Percentiles rank a stretch among this genome's conserved stretches.
These are phyloP conservation scores for Coemansia sp. DNA, from an alignment of 192 early-diverging fungal species.

Conservation along the genomic window DNA sequence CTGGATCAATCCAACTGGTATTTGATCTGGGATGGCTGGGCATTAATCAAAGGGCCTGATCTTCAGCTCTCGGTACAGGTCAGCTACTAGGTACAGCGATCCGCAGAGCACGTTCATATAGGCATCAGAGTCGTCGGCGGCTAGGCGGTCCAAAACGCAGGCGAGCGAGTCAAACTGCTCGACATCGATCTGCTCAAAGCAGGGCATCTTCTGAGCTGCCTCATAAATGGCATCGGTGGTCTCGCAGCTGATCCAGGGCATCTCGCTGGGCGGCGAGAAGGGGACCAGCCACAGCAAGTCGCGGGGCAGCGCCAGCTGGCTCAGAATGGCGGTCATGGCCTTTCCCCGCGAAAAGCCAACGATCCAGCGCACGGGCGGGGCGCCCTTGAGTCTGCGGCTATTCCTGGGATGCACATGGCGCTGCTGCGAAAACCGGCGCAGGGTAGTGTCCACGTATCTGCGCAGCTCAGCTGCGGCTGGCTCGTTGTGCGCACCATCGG, in stretches of 20 bases:
- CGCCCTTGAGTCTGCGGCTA: constrained; percentile 1
- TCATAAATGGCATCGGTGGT: constrained; percentile 51
- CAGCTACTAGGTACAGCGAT: constrained; percentile 83
- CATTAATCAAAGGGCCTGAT: constrained; percentile 33
- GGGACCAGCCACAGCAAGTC: constrained; percentile 68
- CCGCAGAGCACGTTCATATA: constrained; percentile 75
- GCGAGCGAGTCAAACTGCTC: constrained; percentile 34
- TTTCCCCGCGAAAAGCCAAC: constrained; percentile 74
- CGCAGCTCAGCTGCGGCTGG: constrained; percentile 67
- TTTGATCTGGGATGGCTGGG: neutral
- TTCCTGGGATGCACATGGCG: constrained; percentile 21
- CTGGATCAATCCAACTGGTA: neutral
- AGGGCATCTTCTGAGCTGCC: constrained; percentile 8
- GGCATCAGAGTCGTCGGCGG: constrained; percentile 14
- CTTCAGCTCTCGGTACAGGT: constrained; percentile 60
- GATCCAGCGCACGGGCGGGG: constrained; percentile 66
- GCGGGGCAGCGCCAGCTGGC: constrained; percentile 53
- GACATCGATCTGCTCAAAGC: constrained; percentile 10
- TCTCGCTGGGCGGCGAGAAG: constrained; percentile 75
- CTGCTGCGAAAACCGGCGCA: constrained; percentile 33
- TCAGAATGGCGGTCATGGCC: constrained; percentile 61
- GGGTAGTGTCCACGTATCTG: constrained; percentile 61
- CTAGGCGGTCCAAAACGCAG: constrained; percentile 43
- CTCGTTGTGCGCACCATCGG: constrained; percentile 91
- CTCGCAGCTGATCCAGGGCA: constrained; percentile 81